These are phyloP conservation scores for Eimeria maxima DNA, from an alignment of 169 alveolate species.

Conservation along the genomic window DNA sequence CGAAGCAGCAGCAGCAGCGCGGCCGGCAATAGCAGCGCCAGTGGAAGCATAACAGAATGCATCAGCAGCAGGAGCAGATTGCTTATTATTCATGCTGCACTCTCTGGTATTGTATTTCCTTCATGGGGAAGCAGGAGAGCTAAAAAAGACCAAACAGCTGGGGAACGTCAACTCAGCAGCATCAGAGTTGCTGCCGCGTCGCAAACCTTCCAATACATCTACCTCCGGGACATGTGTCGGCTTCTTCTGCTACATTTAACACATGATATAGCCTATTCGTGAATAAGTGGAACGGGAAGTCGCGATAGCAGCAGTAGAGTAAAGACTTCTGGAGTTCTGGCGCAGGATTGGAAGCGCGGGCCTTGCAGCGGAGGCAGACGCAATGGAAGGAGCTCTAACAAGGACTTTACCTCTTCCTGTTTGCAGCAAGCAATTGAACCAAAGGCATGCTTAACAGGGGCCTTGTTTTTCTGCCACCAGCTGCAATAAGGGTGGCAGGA, in stretches of 20 bases:
- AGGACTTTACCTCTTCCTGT: neutral
- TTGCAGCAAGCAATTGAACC: neutral
- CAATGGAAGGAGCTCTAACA: neutral
- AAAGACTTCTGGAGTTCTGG: neutral
- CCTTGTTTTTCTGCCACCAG: neutral
- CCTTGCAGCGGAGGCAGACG: neutral
- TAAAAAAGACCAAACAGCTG: neutral
- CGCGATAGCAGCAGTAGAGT: slow-evolving; percentile 1
- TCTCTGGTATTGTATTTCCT: neutral
- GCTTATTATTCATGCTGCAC: neutral
- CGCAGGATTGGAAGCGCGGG: neutral
- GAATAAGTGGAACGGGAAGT: neutral
- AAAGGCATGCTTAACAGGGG: neutral
- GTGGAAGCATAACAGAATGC: neutral
- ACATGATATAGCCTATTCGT: neutral
- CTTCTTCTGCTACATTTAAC: neutral
- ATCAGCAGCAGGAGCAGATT: neutral
- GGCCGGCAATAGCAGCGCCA: slow-evolving; percentile 55
- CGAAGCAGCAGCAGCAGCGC: slow-evolving; percentile 65
- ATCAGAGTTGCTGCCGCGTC: slow-evolving; percentile 18
- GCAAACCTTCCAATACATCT: neutral
- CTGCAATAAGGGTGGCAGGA: neutral
- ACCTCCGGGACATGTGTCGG: neutral
- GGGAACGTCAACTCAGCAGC: slow-evolving; percentile 24
- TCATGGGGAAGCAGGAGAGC: neutral